Conservation (phyloP, 2,329 filamentous ascomycete genomes). For the Diaporthe humulicola region DNA sequence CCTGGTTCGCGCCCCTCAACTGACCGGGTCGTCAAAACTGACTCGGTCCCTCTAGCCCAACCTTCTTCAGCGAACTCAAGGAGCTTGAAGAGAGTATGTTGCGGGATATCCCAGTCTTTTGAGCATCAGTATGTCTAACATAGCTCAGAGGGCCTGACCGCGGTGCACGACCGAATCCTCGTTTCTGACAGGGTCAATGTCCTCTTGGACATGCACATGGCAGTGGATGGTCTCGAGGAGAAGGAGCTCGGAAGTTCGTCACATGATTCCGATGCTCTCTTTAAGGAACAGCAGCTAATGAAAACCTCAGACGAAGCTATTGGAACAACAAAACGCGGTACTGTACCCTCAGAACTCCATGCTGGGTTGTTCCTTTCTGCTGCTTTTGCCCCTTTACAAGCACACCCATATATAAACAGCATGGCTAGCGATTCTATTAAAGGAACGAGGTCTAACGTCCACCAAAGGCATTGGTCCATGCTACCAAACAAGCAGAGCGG, state of each 20-base stretch:
- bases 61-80: slow-evolving; percentile 75
- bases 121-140: not conserved
- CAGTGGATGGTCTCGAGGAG: slow-evolving; percentile 77
- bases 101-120: not conserved
- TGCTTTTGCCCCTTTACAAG: not conserved
- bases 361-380: not conserved
- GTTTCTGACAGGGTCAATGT: slow-evolving; percentile 74
- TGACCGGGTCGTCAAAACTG: slow-evolving; percentile 1
- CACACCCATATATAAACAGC: not conserved
- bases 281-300: not conserved
- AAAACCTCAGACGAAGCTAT: slow-evolving; percentile 44
- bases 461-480: slow-evolving; percentile 45
- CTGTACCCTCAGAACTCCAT: slow-evolving; percentile 1
- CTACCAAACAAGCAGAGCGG: slow-evolving; percentile 43
- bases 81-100: slow-evolving; percentile 62
- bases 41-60: slow-evolving; percentile 51
- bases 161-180: slow-evolving; percentile 70
- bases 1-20: slow-evolving; percentile 1
- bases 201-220: slow-evolving; percentile 72
- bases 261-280: not conserved
- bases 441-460: not conserved
- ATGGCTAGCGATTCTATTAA: not conserved
- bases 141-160: slow-evolving; percentile 60
- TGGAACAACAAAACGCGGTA: slow-evolving; percentile 55
- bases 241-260: slow-evolving; percentile 7